These are phyloP conservation scores for Ophiocordyceps polyrhachis-furcata DNA, from an alignment of 2,329 filamentous ascomycete genomes.

Conservation along the genomic window DNA sequence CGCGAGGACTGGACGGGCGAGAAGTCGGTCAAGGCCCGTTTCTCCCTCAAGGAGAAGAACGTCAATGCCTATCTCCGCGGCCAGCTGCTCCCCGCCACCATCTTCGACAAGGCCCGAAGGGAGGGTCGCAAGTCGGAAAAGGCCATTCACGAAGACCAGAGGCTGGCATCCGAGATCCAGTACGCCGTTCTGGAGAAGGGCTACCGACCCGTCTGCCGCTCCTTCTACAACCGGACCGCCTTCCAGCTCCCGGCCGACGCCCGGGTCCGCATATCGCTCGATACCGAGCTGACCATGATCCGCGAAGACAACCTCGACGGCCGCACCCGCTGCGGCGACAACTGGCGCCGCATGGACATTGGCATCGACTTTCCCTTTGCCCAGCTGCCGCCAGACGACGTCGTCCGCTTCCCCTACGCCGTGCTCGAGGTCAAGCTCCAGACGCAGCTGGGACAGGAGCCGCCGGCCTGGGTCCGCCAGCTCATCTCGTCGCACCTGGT, in stretches of 20 bases:
- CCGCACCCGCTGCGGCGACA: slow-evolving; percentile 53
- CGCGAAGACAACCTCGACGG: slow-evolving; percentile 92
- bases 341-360: slow-evolving; percentile 96
- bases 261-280: slow-evolving; percentile 85
- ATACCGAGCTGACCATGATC: slow-evolving; percentile 88
- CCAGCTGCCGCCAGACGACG: slow-evolving; percentile 67
- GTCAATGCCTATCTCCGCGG: slow-evolving; percentile 81
- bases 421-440: slow-evolving; percentile 95
- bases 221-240: slow-evolving; percentile 95
- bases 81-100: slow-evolving; percentile 62
- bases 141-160: slow-evolving; percentile 79
- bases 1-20: slow-evolving; percentile 98
- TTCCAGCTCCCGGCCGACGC: slow-evolving; percentile 96
- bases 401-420: slow-evolving; percentile 87
- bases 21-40: slow-evolving; percentile 95
- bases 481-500: slow-evolving; percentile 86
- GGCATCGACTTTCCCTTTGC: slow-evolving; percentile 90
- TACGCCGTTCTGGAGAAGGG: slow-evolving; percentile 80
- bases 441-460: slow-evolving; percentile 85
- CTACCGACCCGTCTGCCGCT: slow-evolving; percentile 76
- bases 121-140: slow-evolving; percentile 88
- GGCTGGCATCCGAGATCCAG: slow-evolving; percentile 78
- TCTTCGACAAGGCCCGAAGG: slow-evolving; percentile 94
- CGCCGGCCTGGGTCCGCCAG: slow-evolving; percentile 90
- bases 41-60: slow-evolving; percentile 90